Conservation (phyloP, 768 basidiomycete genomes). For the Suillus fuscotomentosus region DNA sequence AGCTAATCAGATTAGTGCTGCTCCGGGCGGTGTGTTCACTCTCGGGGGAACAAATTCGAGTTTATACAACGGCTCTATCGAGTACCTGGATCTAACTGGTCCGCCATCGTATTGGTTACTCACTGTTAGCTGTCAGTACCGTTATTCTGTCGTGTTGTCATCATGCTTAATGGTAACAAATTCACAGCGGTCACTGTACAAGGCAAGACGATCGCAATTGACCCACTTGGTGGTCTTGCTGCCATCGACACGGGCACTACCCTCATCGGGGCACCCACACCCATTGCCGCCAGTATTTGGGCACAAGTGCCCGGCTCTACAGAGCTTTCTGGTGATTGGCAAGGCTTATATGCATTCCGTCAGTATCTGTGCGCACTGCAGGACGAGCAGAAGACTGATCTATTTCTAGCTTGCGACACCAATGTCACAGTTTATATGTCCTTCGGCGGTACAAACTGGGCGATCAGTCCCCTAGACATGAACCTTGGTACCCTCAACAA, state of each 20-base stretch:
- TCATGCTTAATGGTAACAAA: background rate
- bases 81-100: slow-evolving; percentile 44
- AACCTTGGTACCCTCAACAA: slow-evolving; percentile 57
- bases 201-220: slow-evolving; percentile 44
- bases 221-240: slow-evolving; percentile 44
- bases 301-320: slow-evolving; percentile 56
- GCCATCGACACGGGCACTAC: slow-evolving; percentile 98
- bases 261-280: slow-evolving; percentile 81
- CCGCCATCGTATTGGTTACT: slow-evolving; percentile 61
- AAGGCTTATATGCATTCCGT: slow-evolving; percentile 84
- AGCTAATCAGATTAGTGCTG: slow-evolving; percentile 28
- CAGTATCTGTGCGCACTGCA: slow-evolving; percentile 22
- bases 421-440: slow-evolving; percentile 57
- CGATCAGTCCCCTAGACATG: slow-evolving; percentile 75
- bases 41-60: slow-evolving; percentile 64
- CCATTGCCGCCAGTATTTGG: slow-evolving; percentile 62
- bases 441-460: slow-evolving; percentile 80
- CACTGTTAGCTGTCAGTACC: slow-evolving; percentile 44
- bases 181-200: slow-evolving; percentile 58
- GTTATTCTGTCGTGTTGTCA: background rate
- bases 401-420: slow-evolving; percentile 66
- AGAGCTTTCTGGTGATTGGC: slow-evolving; percentile 39
- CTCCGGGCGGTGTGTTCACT: slow-evolving; percentile 68
- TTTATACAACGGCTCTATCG: slow-evolving; percentile 65
- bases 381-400: slow-evolving; percentile 4